Evolutionary conservation across 768 basidiomycete genomes (phyloP), one percentile per base, ranked within the genome.

Genomic region (Tylopilus subfusipes): DNA sequence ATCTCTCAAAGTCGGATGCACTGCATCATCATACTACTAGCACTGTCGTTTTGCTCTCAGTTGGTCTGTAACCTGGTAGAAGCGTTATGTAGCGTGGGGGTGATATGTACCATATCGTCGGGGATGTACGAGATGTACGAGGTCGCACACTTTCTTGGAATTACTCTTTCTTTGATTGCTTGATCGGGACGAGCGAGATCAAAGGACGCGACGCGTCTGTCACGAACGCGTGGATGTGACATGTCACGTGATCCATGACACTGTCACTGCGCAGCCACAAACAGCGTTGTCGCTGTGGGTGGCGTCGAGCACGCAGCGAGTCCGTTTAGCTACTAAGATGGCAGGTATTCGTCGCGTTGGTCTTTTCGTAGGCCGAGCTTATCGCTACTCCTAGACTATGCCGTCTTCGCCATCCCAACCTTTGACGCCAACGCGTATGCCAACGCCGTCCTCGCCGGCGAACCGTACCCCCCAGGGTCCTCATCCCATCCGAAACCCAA

Each of bases 361-460:
- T 22, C 5, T 11, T 25, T 42, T 42, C 18, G 6, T 51, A 27
- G 39, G 11, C 43, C 30, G 29, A 22, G 22, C 14, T 29, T 33
- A 22, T 40, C 31, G 24, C 53, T 62, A 39, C 36, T 9, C 21
- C 18, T 27, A 86, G 92, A 93, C 59, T 88, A 93, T 64, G 67
- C 84, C 16, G 79, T 86, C 43, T 98, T 97, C 65, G 77, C 89
- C 27, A 78, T 73, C 39, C 68, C 83, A 2, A 78, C 84, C 31
- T 98, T 98, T 69, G 88, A 96, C 67, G 79, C 91, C 16, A 88
- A 90, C 64, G 88, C 89, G 39, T 97, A 95, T 68, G 95, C 95
- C 3, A 94, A 94, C 69, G 85, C 91, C 16, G 81, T 96, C 50
- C 79, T 98, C 22, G 87, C 93, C 5, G 89, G 91, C 24, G 87